Evolutionary conservation across 179 eudicot species (phyloP).

Genomic region (Corrigiola litoralis): DNA sequence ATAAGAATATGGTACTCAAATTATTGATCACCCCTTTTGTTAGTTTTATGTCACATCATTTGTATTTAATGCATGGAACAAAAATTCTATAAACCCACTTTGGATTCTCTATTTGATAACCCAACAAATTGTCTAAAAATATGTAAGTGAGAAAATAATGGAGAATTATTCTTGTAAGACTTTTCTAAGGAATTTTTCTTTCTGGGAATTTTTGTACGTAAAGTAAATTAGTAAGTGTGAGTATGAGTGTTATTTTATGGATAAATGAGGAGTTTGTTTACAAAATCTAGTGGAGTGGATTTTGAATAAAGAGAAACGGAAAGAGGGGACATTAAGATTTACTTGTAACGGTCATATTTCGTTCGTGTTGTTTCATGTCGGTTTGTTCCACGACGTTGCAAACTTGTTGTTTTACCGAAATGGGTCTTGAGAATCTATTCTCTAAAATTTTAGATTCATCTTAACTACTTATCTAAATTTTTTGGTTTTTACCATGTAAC

Average conservation of each 20-base stretch:
- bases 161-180: too few species aligned
- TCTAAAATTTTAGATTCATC: background rate
- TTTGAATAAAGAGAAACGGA: background rate
- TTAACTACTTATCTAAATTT: background rate
- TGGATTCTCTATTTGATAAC: slow-evolving; percentile 1
- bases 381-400: background rate
- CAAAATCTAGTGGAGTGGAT: slow-evolving; percentile 1
- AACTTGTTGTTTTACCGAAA: background rate
- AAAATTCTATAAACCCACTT: background rate
- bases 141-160: too few species aligned
- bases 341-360: slow-evolving; percentile 25
- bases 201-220: too few species aligned
- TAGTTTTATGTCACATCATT: background rate
- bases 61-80: background rate
- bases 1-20: slow-evolving; percentile 14
- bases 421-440: background rate
- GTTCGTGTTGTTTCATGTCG: slow-evolving; percentile 18
- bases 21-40: slow-evolving; percentile 4
- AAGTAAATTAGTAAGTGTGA: background rate
- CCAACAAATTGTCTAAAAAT: too few species aligned
- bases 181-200: too few species aligned
- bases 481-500: too few species aligned
- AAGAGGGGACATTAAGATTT: slow-evolving; percentile 8
- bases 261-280: background rate
- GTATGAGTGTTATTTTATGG: background rate